Conservation (phyloP, 371 early-diverging fungal genomes). For the Chytridium lagenaria region DNA sequence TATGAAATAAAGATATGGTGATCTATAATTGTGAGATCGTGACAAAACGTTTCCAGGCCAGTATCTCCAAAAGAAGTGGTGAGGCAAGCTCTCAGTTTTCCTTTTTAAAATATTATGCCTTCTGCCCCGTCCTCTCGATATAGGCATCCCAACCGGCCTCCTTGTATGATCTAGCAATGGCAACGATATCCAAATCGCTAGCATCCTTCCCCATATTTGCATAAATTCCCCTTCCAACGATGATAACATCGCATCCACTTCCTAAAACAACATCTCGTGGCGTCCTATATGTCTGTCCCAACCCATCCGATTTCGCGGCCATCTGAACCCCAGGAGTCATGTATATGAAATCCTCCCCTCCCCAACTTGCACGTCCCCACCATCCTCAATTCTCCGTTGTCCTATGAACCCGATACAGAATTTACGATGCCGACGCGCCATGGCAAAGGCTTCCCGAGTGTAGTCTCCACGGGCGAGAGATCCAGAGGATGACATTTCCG, state of each 20-base stretch:
- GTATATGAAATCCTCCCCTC: slow-evolving; percentile 80
- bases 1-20: no score
- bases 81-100: no score
- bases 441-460: slow-evolving; percentile 81
- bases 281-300: slow-evolving; percentile 95
- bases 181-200: slow-evolving; percentile 71
- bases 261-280: slow-evolving; percentile 86
- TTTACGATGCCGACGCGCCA: slow-evolving; percentile 85
- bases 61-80: no score
- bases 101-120: no score
- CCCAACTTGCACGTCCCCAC: slow-evolving; percentile 39
- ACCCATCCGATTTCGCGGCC: slow-evolving; percentile 76
- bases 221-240: slow-evolving; percentile 96
- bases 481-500: slow-evolving; percentile 96
- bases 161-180: slow-evolving; percentile 78
- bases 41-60: no score
- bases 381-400: slow-evolving; percentile 58
- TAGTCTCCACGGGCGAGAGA: slow-evolving; percentile 78
- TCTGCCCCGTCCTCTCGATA: slow-evolving; percentile 49
- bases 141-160: slow-evolving; percentile 96
- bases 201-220: neutral
- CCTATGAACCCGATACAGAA: slow-evolving; percentile 96
- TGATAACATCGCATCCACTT: slow-evolving; percentile 90
- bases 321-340: slow-evolving; percentile 96
- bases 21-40: no score